phyloP scores from a whole-genome alignment of 108 stramenopile species.

The Cyclotella cryptica region DNA sequence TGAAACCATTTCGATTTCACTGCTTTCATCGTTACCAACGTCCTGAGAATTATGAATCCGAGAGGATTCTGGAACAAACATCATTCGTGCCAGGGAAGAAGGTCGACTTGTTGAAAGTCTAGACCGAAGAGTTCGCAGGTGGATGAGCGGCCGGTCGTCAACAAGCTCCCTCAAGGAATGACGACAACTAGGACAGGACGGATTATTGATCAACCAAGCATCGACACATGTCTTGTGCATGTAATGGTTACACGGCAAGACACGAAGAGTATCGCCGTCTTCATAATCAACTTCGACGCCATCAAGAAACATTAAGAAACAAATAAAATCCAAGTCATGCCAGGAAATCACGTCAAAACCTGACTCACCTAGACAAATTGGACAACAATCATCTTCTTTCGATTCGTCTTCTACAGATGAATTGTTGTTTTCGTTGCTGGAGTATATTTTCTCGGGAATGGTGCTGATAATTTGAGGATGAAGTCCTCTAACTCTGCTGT shows the following conservation, averaged over 20 bases:
- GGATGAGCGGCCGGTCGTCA: slow-evolving; percentile 51
- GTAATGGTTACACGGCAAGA: slow-evolving; percentile 62
- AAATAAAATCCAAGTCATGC: background rate
- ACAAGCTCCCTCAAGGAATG: slow-evolving; percentile 56
- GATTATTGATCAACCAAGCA: slow-evolving; percentile 57
- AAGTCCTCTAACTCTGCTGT: slow-evolving; percentile 49
- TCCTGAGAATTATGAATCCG: background rate
- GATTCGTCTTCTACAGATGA: slow-evolving; percentile 28
- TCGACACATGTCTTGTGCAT: slow-evolving; percentile 71
- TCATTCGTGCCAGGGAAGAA: slow-evolving; percentile 37
- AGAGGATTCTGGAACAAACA: slow-evolving; percentile 1
- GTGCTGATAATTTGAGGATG: slow-evolving; percentile 59
- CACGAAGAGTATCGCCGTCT: slow-evolving; percentile 64
- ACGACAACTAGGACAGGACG: slow-evolving; percentile 53
- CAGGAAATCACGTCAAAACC: background rate
- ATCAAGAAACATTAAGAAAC: background rate
- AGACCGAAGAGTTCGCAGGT: slow-evolving; percentile 46
- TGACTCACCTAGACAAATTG: slow-evolving; percentile 56
- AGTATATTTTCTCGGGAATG: slow-evolving; percentile 59
- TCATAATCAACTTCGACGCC: slow-evolving; percentile 50
- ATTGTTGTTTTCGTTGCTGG: slow-evolving; percentile 23
- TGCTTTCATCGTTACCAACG: slow-evolving; percentile 4
- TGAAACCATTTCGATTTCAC: slow-evolving; percentile 33
- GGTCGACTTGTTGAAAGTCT: slow-evolving; percentile 23
- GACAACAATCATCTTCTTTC: slow-evolving; percentile 52